These are phyloP conservation scores for Aureobasidium sp. DNA, from an alignment of 2,329 filamentous ascomycete genomes.

Conservation along the genomic window DNA sequence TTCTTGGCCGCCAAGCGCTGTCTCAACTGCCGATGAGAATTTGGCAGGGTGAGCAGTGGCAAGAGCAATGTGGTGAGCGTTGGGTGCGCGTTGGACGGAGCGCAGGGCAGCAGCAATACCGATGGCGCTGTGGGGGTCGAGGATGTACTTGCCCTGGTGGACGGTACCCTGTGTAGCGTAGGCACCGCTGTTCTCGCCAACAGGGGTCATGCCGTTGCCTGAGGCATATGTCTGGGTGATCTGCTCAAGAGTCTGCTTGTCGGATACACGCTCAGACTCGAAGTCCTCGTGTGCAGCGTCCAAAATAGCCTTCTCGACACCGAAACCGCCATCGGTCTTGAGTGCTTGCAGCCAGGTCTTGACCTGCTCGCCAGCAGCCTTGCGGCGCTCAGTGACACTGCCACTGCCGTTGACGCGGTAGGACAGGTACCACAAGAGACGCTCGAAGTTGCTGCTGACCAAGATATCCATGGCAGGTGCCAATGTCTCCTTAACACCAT, in stretches of 20 bases:
- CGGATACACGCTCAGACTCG: slow-evolving; percentile 65
- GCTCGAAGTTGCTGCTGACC: slow-evolving; percentile 93
- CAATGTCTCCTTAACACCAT: slow-evolving; percentile 82
- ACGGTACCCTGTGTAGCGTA: slow-evolving; percentile 30
- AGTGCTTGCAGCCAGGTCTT: slow-evolving; percentile 70
- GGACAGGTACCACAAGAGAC: slow-evolving; percentile 86
- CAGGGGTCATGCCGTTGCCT: slow-evolving; percentile 22
- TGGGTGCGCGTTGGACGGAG: slow-evolving; percentile 45
- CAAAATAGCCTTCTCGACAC: slow-evolving; percentile 68
- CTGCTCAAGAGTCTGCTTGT: slow-evolving; percentile 44
- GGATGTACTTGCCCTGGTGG: slow-evolving; percentile 57
- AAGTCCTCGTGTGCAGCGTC: slow-evolving; percentile 66
- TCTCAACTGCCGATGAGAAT: slow-evolving; percentile 77
- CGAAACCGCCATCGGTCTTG: slow-evolving; percentile 75
- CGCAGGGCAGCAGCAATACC: slow-evolving; percentile 70
- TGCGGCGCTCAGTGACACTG: slow-evolving; percentile 39
- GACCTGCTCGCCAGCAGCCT: slow-evolving; percentile 64
- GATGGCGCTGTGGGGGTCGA: slow-evolving; percentile 90
- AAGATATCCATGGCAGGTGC: slow-evolving; percentile 97
- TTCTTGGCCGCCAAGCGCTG: slow-evolving; percentile 64
- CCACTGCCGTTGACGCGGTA: slow-evolving; percentile 55
- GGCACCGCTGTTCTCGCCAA: slow-evolving; percentile 29
- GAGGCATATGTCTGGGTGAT: slow-evolving; percentile 39
- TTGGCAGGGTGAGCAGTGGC: slow-evolving; percentile 95
- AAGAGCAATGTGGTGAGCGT: slow-evolving; percentile 67